phyloP scores from a whole-genome alignment of 768 basidiomycete species.

The Termitomyces bulborhizus region DNA sequence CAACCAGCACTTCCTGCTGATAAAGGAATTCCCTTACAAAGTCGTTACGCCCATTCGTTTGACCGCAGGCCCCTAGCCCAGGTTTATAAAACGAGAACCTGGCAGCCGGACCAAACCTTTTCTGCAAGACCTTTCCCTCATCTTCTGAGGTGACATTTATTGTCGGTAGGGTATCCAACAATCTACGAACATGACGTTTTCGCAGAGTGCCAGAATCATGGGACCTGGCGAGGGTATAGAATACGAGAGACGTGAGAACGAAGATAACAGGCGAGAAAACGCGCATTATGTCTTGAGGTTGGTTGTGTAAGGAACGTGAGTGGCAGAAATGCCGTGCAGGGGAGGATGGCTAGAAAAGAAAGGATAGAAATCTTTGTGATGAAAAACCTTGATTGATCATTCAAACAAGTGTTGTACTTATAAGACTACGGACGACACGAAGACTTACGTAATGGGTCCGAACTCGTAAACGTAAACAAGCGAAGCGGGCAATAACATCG shows the following conservation, averaged over 20 bases:
- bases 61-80: constrained; percentile 44
- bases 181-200: constrained; percentile 10
- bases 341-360: neutral
- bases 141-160: constrained; percentile 1
- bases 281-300: constrained; percentile 12
- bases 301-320: constrained; percentile 12
- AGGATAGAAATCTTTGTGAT: neutral
- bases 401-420: too few species aligned
- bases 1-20: neutral
- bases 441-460: neutral
- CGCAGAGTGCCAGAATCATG: constrained; percentile 6
- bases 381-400: neutral
- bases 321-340: constrained; percentile 9
- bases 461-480: neutral
- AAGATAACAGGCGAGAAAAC: constrained; percentile 10
- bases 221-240: constrained; percentile 6
- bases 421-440: neutral
- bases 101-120: constrained; percentile 20
- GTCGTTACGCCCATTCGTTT: constrained; percentile 28
- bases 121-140: constrained; percentile 15
- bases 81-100: constrained; percentile 26
- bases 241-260: constrained; percentile 11
- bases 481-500: too few species aligned
- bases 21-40: constrained; percentile 26
- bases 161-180: neutral